These are phyloP conservation scores for Ceriops tagal DNA, from an alignment of 345 rosid genomes.

Conservation along the genomic window DNA sequence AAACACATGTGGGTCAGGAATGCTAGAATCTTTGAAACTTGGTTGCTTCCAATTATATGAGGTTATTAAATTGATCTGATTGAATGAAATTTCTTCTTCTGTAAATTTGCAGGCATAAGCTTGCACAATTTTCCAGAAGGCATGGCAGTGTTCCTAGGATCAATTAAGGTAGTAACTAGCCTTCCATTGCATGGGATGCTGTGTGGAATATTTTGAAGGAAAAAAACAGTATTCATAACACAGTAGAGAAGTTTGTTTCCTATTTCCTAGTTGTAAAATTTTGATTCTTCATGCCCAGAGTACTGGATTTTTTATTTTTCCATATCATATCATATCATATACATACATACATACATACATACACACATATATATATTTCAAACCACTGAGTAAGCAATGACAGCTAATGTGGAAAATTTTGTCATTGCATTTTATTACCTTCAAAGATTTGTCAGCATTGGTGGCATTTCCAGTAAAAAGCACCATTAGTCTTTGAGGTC, in stretches of 20 bases:
- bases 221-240: background rate
- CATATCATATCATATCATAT: too few species aligned
- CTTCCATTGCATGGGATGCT: background rate
- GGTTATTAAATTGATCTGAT: constrained; percentile 5
- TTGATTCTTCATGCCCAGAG: background rate
- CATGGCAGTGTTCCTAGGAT: constrained; percentile 98
- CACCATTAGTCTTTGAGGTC: background rate
- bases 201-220: too few species aligned
- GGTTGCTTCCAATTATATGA: background rate
- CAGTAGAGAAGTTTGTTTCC: background rate
- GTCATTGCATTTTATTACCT: background rate
- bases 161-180: constrained; percentile 65
- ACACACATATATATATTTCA: background rate
- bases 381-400: background rate
- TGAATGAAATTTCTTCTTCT: constrained; percentile 14
- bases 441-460: too few species aligned
- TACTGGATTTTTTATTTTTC: background rate
- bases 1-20: too few species aligned
- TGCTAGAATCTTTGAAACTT: background rate
- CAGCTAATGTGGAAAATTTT: background rate
- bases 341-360: too few species aligned
- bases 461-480: background rate
- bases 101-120: constrained; percentile 71
- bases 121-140: constrained; percentile 99
- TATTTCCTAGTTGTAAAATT: background rate